Evolutionary conservation across 768 basidiomycete species (phyloP), one percentile per base, ranked within the genome.

Genomic region (Floccularia luteovirens): DNA sequence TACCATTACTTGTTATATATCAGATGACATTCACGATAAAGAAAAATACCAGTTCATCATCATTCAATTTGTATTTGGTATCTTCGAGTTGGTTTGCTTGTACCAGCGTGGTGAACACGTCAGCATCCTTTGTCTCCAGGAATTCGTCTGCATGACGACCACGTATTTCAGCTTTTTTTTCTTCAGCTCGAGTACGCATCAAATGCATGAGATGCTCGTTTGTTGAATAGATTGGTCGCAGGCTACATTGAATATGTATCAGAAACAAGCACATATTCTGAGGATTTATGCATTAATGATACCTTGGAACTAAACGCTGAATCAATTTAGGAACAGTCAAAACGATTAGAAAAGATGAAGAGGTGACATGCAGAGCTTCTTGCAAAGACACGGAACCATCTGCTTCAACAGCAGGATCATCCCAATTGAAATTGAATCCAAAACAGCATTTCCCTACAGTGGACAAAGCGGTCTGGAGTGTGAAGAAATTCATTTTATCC

Each of bases 381-480:
- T 66, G 62, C 1, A 69, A 23, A 2, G 65, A 57, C 57, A 71
- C 61, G 1, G 31, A 51, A 10, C 68, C 67, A 39, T 67, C 61
- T 3, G 57, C 45, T 1, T 60, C 51, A 10, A 41, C 55, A 0
- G 69, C 63, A 19, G 67, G 68, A 4, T 59, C 49, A 5, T 48
- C 46, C 70, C 69, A 72, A 24, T 56, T 56, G 37, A 69, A 66
- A 0, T 59, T 50, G 28, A 72, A 63, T 3, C 72, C 73, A 35
- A 73, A 72, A 1, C 66, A 70, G 41, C 71, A 73, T 47, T 54
- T 62, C 7, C 63, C 65, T 17, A 75, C 60, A 10, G 70, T 51
- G 12, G 72, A 45, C 8, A 72, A 58, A 3, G 70, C 64, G 12
- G 69, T 43, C 70, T 74, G 27, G n/a, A n/a, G n/a, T n/a, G n/a